Base-by-base conservation (phyloP, 2,329 filamentous ascomycete species). In the Fusarium sp. region DNA sequence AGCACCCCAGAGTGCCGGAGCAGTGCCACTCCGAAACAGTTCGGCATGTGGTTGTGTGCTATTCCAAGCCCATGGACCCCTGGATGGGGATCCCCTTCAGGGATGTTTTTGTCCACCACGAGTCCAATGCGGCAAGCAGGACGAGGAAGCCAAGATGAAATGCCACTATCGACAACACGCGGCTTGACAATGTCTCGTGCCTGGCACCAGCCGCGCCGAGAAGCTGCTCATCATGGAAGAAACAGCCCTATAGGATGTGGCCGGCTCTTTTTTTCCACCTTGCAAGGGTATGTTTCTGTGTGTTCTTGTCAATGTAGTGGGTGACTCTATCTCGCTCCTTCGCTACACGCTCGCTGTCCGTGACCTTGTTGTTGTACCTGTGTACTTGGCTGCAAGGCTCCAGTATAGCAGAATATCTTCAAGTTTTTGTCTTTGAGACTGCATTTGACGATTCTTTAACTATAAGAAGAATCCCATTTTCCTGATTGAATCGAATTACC, bases 221-320 rank as follows among this genome's bases (percentile, higher is more conserved):
- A 52, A 52, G 48, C 25, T 30, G 48, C 57, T 23, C 61, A 37
- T 45, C 27, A 35, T 23, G 65, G 37, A n/a, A 65, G 32, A 27
- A 70, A 75, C 63, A 58, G 72, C 72, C 72, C 75, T 75, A 75
- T 68, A 72, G 34, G 27, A 35, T 70, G 54, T 62, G 64, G 45
- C 59, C 73, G 70, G 20, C 25, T 11, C 13, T 25, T 25, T 27
- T 27, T 48, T 27, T 27, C 45, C 16, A 45, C 41, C 45, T 27
- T 50, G 30, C 61, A 69, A 61, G 68, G 66, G 41, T 35, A 45
- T n/a, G 34, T 59, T 39, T 65, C 27, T 52, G 34, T n/a, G 27
- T 54, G 50, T n/a, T 54, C 41, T 32, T 32, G 10, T 32, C 30
- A 32, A 25, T 45, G 20, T 20, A 20, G 20, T 45, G 20, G 13